These are phyloP conservation scores for Apophysomyces trapeziformis DNA, from an alignment of 371 early-diverging fungal genomes.

Conservation along the genomic window DNA sequence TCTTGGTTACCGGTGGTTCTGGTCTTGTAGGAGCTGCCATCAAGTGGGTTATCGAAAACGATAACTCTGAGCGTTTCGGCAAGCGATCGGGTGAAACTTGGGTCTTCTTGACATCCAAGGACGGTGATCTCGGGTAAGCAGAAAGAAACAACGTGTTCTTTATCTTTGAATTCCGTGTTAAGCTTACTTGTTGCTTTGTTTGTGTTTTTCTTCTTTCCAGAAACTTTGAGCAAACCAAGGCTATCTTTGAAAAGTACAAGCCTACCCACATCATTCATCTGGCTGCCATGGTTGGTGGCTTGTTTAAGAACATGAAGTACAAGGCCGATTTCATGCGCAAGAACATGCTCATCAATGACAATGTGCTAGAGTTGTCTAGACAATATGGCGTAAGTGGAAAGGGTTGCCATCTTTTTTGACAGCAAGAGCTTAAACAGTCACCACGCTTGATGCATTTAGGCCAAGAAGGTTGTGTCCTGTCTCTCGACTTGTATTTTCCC, in stretches of 20 bases:
- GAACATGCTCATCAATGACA: slow-evolving; percentile 85
- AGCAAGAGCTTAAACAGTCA: not conserved
- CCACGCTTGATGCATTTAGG: slow-evolving; percentile 39
- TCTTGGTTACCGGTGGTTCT: slow-evolving; percentile 78
- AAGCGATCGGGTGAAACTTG: slow-evolving; percentile 73
- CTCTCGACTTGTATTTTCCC: slow-evolving; percentile 91
- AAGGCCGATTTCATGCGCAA: slow-evolving; percentile 81
- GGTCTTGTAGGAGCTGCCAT: slow-evolving; percentile 87
- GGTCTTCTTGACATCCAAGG: slow-evolving; percentile 79
- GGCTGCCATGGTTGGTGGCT: slow-evolving; percentile 88
- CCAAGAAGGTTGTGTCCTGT: slow-evolving; percentile 86
- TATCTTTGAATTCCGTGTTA: too few relatives aligned
- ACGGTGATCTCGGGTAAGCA: slow-evolving; percentile 77
- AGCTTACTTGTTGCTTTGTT: too few relatives aligned
- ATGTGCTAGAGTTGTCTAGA: slow-evolving; percentile 71
- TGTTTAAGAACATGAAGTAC: slow-evolving; percentile 87
- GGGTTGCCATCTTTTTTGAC: not conserved
- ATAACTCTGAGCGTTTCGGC: slow-evolving; percentile 60
- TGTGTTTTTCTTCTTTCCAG: slow-evolving; percentile 33
- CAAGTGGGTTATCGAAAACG: slow-evolving; percentile 72
- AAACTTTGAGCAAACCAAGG: slow-evolving; percentile 63
- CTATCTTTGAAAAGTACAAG: slow-evolving; percentile 76
- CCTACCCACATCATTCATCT: slow-evolving; percentile 87
- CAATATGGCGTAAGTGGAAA: slow-evolving; percentile 59
- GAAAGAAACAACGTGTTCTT: too few relatives aligned